A percentile compares a stretch with the other conserved stretches of the same genome.
These are phyloP conservation scores for Trichothecium sympodiale DNA, from an alignment of 2,329 filamentous ascomycete species.

Conservation along the genomic window DNA sequence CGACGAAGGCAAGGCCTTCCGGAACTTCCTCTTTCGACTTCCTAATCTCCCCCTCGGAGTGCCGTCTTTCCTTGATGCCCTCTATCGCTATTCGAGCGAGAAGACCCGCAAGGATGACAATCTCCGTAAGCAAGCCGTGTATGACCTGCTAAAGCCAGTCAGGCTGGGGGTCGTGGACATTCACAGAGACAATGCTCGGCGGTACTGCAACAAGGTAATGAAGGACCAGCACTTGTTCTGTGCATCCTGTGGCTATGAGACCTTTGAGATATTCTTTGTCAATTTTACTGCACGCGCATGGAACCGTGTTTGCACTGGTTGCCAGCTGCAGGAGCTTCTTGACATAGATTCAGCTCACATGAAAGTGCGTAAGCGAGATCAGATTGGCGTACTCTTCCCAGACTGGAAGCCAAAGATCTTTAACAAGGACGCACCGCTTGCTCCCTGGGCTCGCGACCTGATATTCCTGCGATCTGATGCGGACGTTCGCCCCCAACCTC, in stretches of 20 bases:
- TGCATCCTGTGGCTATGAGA: slow-evolving; percentile 21
- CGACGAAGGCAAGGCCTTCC: slow-evolving; percentile 16
- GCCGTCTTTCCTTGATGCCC: slow-evolving; percentile 19
- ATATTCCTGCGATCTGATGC: too few species aligned
- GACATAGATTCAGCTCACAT: slow-evolving; percentile 20
- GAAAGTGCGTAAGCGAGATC: slow-evolving; percentile 9
- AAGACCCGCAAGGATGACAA: slow-evolving; percentile 1
- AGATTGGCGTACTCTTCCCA: slow-evolving; percentile 14
- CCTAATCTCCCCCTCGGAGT: slow-evolving; percentile 18
- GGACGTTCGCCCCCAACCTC: too few species aligned
- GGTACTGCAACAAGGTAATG: slow-evolving; percentile 15
- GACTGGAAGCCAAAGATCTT: slow-evolving; percentile 13
- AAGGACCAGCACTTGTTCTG: slow-evolving; percentile 15
- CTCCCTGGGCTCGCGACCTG: too few species aligned
- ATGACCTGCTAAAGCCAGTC: slow-evolving; percentile 22
- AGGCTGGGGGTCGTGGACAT: slow-evolving; percentile 13
- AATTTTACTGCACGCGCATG: slow-evolving; percentile 5
- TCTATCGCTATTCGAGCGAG: slow-evolving; percentile 17
- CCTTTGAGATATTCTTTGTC: slow-evolving; percentile 14
- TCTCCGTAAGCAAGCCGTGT: slow-evolving; percentile 11
- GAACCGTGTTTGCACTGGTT: slow-evolving; percentile 17
- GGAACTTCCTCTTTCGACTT: slow-evolving; percentile 15
- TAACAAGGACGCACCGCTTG: slow-evolving; percentile 20
- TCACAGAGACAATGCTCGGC: slow-evolving; percentile 10
- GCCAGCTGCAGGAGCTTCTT: slow-evolving; percentile 14